Conservation (phyloP, 495 filamentous ascomycete genomes). For the Bathelium albidoporum region DNA sequence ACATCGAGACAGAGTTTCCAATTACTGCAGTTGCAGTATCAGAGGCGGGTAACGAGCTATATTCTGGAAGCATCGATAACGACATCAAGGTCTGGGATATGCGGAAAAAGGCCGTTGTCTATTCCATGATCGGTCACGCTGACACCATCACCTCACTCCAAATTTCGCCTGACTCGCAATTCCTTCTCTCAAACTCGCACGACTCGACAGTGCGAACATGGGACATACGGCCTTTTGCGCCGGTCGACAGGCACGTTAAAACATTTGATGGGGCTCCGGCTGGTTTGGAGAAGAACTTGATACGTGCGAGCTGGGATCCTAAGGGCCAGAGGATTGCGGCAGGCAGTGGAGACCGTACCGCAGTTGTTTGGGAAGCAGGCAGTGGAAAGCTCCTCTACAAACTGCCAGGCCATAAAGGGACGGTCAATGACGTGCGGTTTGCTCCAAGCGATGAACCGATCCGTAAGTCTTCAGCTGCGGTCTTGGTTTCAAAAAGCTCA, state of each 20-base stretch:
- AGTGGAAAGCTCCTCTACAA: slow-evolving; percentile 85
- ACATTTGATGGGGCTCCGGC: slow-evolving; percentile 82
- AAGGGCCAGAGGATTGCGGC: slow-evolving; percentile 77
- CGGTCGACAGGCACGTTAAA: slow-evolving; percentile 67
- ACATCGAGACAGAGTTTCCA: slow-evolving; percentile 83
- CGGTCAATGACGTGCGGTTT: slow-evolving; percentile 91
- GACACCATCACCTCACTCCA: slow-evolving; percentile 86
- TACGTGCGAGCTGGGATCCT: slow-evolving; percentile 84
- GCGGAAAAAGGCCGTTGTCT: slow-evolving; percentile 76
- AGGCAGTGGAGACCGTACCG: slow-evolving; percentile 81
- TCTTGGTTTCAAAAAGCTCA: not conserved
- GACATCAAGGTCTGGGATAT: slow-evolving; percentile 97
- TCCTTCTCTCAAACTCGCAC: slow-evolving; percentile 82
- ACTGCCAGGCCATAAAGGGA: slow-evolving; percentile 87
- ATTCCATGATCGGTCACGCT: slow-evolving; percentile 78
- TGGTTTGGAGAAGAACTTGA: slow-evolving; percentile 85
- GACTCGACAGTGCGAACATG: slow-evolving; percentile 89
- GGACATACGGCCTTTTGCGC: slow-evolving; percentile 93
- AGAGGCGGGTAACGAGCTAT: slow-evolving; percentile 91
- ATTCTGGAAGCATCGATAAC: slow-evolving; percentile 90
- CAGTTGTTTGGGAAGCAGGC: slow-evolving; percentile 78
- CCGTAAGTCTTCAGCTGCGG: slow-evolving; percentile 49
- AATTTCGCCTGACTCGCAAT: slow-evolving; percentile 84
- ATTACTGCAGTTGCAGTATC: slow-evolving; percentile 84
- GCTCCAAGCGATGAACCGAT: slow-evolving; percentile 75